Evolutionary conservation across 2,329 filamentous ascomycete species (phyloP).

Genomic region (Scolecobasidium constrictum): DNA sequence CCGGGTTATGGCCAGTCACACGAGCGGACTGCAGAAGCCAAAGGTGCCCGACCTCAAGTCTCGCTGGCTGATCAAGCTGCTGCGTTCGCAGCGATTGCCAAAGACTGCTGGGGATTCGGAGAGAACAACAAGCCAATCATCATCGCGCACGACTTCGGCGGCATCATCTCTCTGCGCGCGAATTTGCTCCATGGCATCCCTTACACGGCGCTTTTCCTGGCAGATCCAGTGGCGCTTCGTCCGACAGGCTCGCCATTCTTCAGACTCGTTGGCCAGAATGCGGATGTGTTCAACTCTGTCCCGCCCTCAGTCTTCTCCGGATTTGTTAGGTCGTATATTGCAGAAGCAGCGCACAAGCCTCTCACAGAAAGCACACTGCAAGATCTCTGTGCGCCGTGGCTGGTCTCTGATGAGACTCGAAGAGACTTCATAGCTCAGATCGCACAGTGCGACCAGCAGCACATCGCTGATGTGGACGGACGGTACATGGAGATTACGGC

Average conservation of each 20-base stretch:
- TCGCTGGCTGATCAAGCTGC: neutral
- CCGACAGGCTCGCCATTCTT: neutral
- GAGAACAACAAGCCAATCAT: neutral
- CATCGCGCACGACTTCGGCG: constrained; percentile 1
- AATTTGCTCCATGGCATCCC: neutral
- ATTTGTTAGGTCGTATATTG: neutral
- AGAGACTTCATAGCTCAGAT: neutral
- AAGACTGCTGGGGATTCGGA: neutral
- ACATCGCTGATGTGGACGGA: neutral
- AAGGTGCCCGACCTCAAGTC: neutral
- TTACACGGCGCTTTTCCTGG: neutral
- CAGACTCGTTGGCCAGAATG: neutral
- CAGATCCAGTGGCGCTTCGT: neutral
- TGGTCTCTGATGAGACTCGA: neutral
- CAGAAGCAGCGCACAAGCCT: neutral
- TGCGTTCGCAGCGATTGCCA: neutral
- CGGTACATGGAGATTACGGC: neutral
- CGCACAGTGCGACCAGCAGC: neutral
- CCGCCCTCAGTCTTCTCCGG: neutral
- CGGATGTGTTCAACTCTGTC: neutral
- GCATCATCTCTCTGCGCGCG: constrained; percentile 1
- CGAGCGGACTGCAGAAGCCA: neutral
- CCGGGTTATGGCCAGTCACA: neutral
- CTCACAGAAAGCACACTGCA: neutral
- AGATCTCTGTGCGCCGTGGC: neutral